A percentile compares a stretch with the other conserved stretches of the same genome.
Evolutionary conservation across 1,139 yeast species (phyloP).

Genomic region (Saccharomyces hybrid): DNA sequence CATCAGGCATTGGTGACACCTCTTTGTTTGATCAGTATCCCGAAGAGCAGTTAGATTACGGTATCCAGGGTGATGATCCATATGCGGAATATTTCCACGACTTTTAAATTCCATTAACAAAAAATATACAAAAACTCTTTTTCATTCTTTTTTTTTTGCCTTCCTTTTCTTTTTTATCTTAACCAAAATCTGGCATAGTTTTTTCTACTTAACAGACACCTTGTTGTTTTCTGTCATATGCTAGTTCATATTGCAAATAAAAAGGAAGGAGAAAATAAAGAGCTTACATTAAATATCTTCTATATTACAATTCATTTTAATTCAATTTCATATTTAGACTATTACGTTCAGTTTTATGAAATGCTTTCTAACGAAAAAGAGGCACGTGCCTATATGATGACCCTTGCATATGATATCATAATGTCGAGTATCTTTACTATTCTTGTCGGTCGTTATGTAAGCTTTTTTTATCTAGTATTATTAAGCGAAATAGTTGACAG

Average conservation of each 20-base stretch:
- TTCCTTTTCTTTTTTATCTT: neutral
- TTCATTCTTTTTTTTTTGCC: too few species aligned
- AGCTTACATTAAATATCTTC: neutral
- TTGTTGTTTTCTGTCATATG: neutral
- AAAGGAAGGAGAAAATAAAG: neutral
- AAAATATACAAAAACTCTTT: neutral
- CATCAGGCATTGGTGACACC: slow-evolving; percentile 93
- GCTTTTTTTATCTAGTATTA: too few species aligned
- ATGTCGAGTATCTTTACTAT: too few species aligned
- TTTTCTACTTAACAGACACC: neutral
- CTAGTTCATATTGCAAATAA: neutral
- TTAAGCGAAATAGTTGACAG: too few species aligned
- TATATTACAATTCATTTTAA: neutral
- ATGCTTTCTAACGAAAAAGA: too few species aligned
- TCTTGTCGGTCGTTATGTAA: too few species aligned
- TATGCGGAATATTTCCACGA: slow-evolving; percentile 69
- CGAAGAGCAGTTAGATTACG: slow-evolving; percentile 88
- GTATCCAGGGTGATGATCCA: slow-evolving; percentile 75
- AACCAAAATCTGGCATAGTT: neutral
- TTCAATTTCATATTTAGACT: neutral
- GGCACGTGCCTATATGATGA: too few species aligned
- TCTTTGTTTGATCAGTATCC: slow-evolving; percentile 92
- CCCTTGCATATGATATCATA: too few species aligned
- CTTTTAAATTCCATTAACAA: slow-evolving; percentile 37
- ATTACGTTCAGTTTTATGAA: too few species aligned